Conservation (phyloP, 768 basidiomycete species). For the Amanita inopinata region DNA sequence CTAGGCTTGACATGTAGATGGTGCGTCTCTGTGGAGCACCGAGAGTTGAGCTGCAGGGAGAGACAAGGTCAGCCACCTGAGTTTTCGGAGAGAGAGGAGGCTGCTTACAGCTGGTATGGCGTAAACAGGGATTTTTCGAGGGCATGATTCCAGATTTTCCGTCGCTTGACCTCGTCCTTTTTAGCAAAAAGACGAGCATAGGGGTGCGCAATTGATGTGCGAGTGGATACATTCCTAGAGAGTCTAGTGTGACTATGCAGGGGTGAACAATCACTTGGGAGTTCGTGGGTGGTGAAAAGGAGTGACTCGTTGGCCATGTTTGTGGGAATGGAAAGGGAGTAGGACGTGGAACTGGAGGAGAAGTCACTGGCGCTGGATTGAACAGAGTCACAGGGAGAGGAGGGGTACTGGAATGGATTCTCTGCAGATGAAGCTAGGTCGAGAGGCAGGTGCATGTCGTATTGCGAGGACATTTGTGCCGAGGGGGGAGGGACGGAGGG, state of each 20-base stretch:
- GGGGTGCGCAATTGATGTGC: constrained; percentile 40
- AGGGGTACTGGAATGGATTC: constrained; percentile 9
- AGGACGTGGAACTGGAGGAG: background rate
- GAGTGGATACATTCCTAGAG: background rate
- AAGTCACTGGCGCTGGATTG: constrained; percentile 5
- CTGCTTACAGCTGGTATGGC: constrained; percentile 54
- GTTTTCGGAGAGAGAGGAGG: background rate
- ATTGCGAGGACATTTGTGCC: constrained; percentile 10
- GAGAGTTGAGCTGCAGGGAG: constrained; percentile 46
- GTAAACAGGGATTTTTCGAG: constrained; percentile 65
- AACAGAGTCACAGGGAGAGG: constrained; percentile 9
- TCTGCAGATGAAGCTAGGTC: constrained; percentile 3
- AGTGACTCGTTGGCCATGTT: too few relatives aligned
- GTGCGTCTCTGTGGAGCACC: constrained; percentile 60
- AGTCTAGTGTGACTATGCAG: background rate
- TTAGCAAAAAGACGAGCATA: constrained; percentile 63
- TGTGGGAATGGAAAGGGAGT: constrained; percentile 4
- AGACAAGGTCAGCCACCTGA: constrained; percentile 3
- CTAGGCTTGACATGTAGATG: constrained; percentile 64
- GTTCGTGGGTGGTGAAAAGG: background rate
- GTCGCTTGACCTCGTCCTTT: constrained; percentile 52
- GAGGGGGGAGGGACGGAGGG: background rate
- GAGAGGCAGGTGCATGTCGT: background rate
- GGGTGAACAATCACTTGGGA: background rate
- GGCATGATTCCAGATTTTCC: constrained; percentile 71